These are phyloP conservation scores for Cicer yamashitae DNA, from an alignment of 306 rosid genomes.

Conservation along the genomic window DNA sequence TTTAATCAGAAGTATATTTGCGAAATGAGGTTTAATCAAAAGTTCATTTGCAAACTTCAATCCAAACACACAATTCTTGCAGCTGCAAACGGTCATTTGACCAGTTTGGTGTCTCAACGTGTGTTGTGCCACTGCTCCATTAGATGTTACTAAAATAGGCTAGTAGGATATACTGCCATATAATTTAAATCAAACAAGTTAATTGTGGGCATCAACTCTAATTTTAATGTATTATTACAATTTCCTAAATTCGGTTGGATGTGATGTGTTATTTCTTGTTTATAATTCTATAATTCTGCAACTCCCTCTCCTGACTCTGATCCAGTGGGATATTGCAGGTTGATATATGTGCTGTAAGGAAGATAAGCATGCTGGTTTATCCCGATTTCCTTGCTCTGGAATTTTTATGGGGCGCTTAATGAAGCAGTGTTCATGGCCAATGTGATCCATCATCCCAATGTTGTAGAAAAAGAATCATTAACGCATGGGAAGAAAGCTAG, in stretches of 20 bases:
- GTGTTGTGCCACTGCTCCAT: background rate
- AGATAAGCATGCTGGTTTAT: slow-evolving; percentile 33
- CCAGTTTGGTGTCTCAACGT: background rate
- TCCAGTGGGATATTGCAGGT: slow-evolving; percentile 35
- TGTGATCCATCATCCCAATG: slow-evolving; percentile 43
- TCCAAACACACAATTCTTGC: background rate
- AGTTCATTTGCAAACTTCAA: no score
- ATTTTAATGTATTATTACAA: slow-evolving; percentile 5
- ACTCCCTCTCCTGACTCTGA: slow-evolving; percentile 11
- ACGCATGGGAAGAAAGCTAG: slow-evolving; percentile 34
- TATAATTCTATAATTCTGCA: slow-evolving; percentile 3
- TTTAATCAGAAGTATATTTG: no score
- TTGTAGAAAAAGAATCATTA: slow-evolving; percentile 38
- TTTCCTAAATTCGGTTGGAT: slow-evolving; percentile 10
- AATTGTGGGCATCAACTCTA: background rate
- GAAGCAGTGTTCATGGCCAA: slow-evolving; percentile 49
- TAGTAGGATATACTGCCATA: background rate
- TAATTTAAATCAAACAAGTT: slow-evolving; percentile 5
- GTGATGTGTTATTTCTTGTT: slow-evolving; percentile 17
- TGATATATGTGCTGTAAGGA: slow-evolving; percentile 42
- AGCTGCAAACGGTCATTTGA: background rate
- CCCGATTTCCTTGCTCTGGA: slow-evolving; percentile 38
- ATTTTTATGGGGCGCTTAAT: slow-evolving; percentile 33
- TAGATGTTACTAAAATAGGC: background rate
- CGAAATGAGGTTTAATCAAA: no score